Evolutionary conservation across 2,329 filamentous ascomycete species (phyloP).

Genomic region (Thielaviopsis ethacetica): DNA sequence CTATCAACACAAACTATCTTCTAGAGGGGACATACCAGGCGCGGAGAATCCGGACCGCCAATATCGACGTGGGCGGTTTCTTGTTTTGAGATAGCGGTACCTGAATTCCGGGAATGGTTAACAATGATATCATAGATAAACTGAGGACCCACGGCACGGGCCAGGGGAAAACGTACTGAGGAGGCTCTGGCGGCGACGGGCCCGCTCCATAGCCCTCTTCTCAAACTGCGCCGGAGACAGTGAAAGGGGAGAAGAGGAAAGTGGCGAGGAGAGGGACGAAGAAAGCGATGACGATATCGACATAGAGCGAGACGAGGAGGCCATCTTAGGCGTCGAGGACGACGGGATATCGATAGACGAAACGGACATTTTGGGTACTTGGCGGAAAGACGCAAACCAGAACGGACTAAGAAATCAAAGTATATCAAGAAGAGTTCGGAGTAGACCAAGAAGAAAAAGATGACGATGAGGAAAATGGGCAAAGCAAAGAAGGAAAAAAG

Average conservation of each 20-base stretch:
- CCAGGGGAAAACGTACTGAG: conserved; percentile 30
- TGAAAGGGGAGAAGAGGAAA: conserved; percentile 35
- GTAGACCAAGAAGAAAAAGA: conserved; percentile 2
- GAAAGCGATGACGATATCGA: conserved; percentile 23
- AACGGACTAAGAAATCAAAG: conserved; percentile 1
- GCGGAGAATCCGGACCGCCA: conserved; percentile 55
- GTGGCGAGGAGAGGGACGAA: conserved; percentile 36
- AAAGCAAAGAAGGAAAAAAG: conserved; percentile 5
- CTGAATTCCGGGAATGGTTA: conserved; percentile 27
- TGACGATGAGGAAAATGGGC: neutral
- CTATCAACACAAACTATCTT: neutral
- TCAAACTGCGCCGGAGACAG: conserved; percentile 18
- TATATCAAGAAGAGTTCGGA: conserved; percentile 6
- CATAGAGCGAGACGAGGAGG: conserved; percentile 26
- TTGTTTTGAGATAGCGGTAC: conserved; percentile 53
- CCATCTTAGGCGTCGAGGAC: conserved; percentile 18
- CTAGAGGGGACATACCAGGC: conserved; percentile 40
- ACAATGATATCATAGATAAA: neutral
- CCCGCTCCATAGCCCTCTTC: conserved; percentile 7
- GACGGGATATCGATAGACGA: conserved; percentile 50
- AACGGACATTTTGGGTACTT: conserved; percentile 37
- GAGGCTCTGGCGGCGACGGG: conserved; percentile 40
- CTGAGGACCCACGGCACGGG: neutral
- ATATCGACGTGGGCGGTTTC: conserved; percentile 72
- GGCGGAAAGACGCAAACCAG: neutral